Evolutionary conservation across 257 asterid species (phyloP).

Genomic region (Solanum acaule): DNA sequence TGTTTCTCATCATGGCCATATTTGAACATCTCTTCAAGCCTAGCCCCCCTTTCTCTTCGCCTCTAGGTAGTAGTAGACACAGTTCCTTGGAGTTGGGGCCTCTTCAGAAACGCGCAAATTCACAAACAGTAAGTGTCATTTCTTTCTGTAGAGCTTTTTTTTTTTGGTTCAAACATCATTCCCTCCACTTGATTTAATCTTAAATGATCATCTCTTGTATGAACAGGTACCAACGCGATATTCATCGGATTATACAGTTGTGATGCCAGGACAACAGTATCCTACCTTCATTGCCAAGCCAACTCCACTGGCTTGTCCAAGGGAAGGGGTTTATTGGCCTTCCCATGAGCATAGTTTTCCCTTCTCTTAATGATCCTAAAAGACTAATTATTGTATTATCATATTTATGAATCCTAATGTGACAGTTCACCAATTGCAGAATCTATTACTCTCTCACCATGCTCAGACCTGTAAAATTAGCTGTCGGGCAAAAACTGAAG

Average conservation of each 20-base stretch:
- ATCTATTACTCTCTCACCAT: neutral
- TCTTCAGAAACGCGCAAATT: constrained; percentile 24
- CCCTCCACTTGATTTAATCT: neutral
- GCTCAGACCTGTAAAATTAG: neutral
- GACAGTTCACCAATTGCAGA: neutral
- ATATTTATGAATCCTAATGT: neutral
- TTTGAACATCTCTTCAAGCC: constrained; percentile 65
- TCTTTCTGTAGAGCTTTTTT: neutral
- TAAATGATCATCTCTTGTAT: neutral
- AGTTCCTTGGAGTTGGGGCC: constrained; percentile 10
- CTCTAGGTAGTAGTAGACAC: constrained; percentile 5
- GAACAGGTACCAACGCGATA: constrained; percentile 35
- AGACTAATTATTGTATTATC: neutral
- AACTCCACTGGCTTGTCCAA: constrained; percentile 64
- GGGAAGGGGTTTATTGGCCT: constrained; percentile 65
- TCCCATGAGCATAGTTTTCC: constrained; percentile 30
- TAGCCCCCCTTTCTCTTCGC: constrained; percentile 19
- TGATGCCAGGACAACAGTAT: constrained; percentile 82
- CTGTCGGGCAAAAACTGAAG: neutral
- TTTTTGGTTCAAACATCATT: neutral
- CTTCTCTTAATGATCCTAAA: constrained; percentile 1
- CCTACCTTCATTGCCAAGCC: constrained; percentile 86
- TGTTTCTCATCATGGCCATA: constrained; percentile 84
- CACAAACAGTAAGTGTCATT: constrained; percentile 13
- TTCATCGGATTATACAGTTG: constrained; percentile 53